Percentiles rank a stretch among this genome's conserved stretches.
Conservation (phyloP, 2,329 filamentous ascomycete genomes). For the Claviceps monticola region DNA sequence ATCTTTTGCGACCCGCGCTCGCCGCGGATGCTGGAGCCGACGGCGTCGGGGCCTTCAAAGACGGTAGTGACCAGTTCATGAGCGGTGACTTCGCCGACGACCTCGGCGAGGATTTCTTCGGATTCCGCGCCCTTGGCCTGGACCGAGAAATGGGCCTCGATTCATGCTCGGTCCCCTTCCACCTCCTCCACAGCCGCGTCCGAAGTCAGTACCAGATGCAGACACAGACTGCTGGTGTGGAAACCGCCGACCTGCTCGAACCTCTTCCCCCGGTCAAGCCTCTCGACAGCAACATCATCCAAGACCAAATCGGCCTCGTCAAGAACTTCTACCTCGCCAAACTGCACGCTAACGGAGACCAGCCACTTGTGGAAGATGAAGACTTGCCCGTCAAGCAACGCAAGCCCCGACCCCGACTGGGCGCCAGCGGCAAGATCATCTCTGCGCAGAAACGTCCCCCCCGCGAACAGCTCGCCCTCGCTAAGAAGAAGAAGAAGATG, state of each 20-base stretch:
- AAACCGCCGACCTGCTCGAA: slow-evolving; percentile 48
- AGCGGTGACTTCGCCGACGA: slow-evolving; percentile 96
- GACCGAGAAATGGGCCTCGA: slow-evolving; percentile 83
- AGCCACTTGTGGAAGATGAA: slow-evolving; percentile 83
- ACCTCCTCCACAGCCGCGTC: slow-evolving; percentile 84
- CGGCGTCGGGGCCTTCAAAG: slow-evolving; percentile 82
- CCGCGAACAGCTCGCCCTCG: slow-evolving; percentile 68
- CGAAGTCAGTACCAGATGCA: slow-evolving; percentile 74
- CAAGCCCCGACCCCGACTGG: slow-evolving; percentile 50
- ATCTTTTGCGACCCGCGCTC: slow-evolving; percentile 81
- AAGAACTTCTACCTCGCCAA: slow-evolving; percentile 87
- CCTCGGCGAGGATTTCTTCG: slow-evolving; percentile 96
- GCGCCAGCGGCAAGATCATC: slow-evolving; percentile 71
- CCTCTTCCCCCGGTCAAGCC: slow-evolving; percentile 57
- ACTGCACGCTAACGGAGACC: slow-evolving; percentile 65
- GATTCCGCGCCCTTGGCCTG: slow-evolving; percentile 87
- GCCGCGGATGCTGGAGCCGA: slow-evolving; percentile 61
- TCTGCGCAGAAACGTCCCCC: slow-evolving; percentile 71
- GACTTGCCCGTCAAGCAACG: slow-evolving; percentile 88
- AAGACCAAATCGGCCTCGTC: slow-evolving; percentile 71
- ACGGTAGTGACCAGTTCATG: slow-evolving; percentile 93
- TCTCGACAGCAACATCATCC: slow-evolving; percentile 65
- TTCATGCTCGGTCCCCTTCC: slow-evolving; percentile 79
- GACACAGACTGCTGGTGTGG: slow-evolving; percentile 44
- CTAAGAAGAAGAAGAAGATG: slow-evolving; percentile 78